Conservation (phyloP, 2,329 filamentous ascomycete species). For the Colletotrichum camelliae region DNA sequence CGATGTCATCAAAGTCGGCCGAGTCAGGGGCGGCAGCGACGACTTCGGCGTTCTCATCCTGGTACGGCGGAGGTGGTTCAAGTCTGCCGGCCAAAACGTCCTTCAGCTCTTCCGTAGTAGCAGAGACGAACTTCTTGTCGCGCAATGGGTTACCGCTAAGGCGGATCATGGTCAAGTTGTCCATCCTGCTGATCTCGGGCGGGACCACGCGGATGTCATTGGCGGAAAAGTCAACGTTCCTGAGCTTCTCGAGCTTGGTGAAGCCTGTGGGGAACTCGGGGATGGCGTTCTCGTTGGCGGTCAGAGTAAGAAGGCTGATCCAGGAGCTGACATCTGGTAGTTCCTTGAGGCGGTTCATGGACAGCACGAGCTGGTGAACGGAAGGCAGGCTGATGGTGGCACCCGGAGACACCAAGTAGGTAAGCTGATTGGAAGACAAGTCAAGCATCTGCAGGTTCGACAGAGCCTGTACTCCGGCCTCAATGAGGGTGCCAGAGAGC, state of each 20-base stretch:
- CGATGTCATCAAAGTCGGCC: constrained; percentile 37
- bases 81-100: constrained; percentile 71
- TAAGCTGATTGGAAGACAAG: constrained; percentile 77
- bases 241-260: constrained; percentile 68
- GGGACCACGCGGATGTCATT: constrained; percentile 84
- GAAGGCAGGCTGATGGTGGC: constrained; percentile 68
- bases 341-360: constrained; percentile 76
- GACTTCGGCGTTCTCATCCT: constrained; percentile 28
- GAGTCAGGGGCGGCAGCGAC: constrained; percentile 23
- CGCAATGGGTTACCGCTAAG: constrained; percentile 89
- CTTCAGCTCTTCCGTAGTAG: constrained; percentile 83
- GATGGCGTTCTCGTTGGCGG: constrained; percentile 84
- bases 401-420: constrained; percentile 50
- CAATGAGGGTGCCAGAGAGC: constrained; percentile 74
- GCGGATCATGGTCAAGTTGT: constrained; percentile 74
- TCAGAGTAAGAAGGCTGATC: constrained; percentile 73
- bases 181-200: constrained; percentile 80
- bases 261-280: constrained; percentile 79
- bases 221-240: constrained; percentile 80
- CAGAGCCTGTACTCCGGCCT: constrained; percentile 61
- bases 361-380: constrained; percentile 76
- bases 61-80: constrained; percentile 57
- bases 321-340: constrained; percentile 80
- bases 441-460: constrained; percentile 77
- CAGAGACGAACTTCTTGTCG: constrained; percentile 84